Percentiles rank a stretch among this genome's conserved stretches.
These are phyloP conservation scores for Eremothecium coryli DNA, from an alignment of 1,139 yeast genomes.

Conservation along the genomic window DNA sequence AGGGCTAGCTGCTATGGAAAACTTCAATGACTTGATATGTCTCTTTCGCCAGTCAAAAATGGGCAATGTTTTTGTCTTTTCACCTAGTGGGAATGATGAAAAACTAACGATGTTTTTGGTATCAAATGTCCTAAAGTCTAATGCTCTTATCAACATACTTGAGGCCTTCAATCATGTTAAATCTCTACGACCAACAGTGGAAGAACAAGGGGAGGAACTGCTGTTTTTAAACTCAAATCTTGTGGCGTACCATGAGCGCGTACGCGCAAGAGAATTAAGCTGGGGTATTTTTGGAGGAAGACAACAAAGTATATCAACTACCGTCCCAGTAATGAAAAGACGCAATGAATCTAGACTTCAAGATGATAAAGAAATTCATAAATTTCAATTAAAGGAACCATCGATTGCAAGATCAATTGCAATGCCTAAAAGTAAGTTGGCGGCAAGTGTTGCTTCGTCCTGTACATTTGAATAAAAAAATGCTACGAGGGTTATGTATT, in stretches of 20 bases:
- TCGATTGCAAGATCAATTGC: too few species aligned
- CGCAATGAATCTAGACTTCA: slow-evolving; percentile 15
- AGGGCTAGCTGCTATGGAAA: slow-evolving; percentile 18
- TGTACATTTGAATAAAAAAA: background rate
- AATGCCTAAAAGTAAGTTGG: background rate
- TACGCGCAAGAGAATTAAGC: slow-evolving; percentile 18
- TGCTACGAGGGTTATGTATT: too few species aligned
- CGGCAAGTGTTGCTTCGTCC: background rate
- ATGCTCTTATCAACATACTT: slow-evolving; percentile 16
- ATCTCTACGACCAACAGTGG: slow-evolving; percentile 20
- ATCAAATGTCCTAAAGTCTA: slow-evolving; percentile 21
- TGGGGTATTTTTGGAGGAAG: slow-evolving; percentile 10
- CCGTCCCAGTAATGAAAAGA: slow-evolving; percentile 19
- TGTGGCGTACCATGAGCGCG: slow-evolving; percentile 22
- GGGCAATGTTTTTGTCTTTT: slow-evolving; percentile 23
- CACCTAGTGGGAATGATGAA: slow-evolving; percentile 25
- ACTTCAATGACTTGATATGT: slow-evolving; percentile 26
- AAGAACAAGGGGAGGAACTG: slow-evolving; percentile 16
- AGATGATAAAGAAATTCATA: slow-evolving; percentile 9
- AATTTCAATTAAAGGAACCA: background rate
- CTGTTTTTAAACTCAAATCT: slow-evolving; percentile 23
- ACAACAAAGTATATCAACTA: slow-evolving; percentile 20
- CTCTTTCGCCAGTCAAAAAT: slow-evolving; percentile 16
- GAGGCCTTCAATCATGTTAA: slow-evolving; percentile 27
- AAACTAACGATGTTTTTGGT: slow-evolving; percentile 21